Evolutionary conservation across 2,329 filamentous ascomycete species (phyloP).

Genomic region (Xylariaceae sp.): DNA sequence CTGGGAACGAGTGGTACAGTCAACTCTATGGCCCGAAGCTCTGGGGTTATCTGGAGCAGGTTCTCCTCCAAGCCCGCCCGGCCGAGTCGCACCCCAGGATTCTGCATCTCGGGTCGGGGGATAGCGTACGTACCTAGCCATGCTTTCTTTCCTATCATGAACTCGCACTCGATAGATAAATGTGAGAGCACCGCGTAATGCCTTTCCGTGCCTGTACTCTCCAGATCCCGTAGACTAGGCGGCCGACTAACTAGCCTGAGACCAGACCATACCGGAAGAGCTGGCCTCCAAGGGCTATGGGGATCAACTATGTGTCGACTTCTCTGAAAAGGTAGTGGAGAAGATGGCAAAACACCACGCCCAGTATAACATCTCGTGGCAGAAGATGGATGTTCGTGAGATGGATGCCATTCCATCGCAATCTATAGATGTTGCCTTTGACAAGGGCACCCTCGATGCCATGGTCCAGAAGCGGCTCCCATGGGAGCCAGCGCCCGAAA

Average conservation of each 20-base stretch:
- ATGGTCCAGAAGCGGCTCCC: conserved; percentile 49
- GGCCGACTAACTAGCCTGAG: conserved; percentile 1
- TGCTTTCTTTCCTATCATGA: neutral
- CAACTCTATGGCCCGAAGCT: conserved; percentile 37
- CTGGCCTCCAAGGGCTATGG: conserved; percentile 39
- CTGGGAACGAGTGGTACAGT: conserved; percentile 46
- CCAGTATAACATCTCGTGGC: conserved; percentile 30
- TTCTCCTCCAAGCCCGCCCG: conserved; percentile 30
- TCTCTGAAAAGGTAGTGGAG: conserved; percentile 45
- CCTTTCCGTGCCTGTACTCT: neutral
- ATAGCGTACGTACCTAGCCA: conserved; percentile 47
- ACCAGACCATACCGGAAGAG: conserved; percentile 43
- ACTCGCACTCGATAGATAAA: neutral
- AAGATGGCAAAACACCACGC: conserved; percentile 40
- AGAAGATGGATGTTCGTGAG: conserved; percentile 41
- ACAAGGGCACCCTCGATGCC: conserved; percentile 48
- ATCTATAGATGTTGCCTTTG: conserved; percentile 48
- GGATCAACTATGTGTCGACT: conserved; percentile 48
- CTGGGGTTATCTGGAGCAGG: conserved; percentile 35
- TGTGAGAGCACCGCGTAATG: neutral
- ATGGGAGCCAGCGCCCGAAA: conserved; percentile 43
- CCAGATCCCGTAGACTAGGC: neutral
- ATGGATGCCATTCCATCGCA: conserved; percentile 32
- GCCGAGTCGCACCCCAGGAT: conserved; percentile 32
- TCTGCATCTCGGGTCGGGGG: conserved; percentile 50